These are phyloP conservation scores for Galeopsis tetrahit DNA, from an alignment of 257 asterid species.

Conservation along the genomic window DNA sequence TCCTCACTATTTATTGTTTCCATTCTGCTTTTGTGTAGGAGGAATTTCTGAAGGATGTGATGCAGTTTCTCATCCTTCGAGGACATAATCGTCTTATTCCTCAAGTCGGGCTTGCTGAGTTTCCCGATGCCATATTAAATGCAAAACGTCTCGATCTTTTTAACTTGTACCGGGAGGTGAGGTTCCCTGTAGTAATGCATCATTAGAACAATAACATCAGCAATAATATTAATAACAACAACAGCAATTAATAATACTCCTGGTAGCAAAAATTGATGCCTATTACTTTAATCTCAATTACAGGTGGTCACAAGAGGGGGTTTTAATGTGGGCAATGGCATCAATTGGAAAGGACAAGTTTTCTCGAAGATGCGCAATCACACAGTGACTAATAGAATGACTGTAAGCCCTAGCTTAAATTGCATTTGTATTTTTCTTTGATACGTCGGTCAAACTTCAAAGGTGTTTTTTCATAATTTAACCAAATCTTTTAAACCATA, in stretches of 20 bases:
- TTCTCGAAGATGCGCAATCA: slow-evolving; percentile 99
- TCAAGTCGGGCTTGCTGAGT: slow-evolving; percentile 96
- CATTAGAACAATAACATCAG: too few relatives aligned
- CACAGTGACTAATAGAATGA: slow-evolving; percentile 96
- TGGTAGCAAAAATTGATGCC: slow-evolving; percentile 18
- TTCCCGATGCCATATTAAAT: slow-evolving; percentile 98
- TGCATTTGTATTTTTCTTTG: neutral
- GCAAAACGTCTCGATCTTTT: slow-evolving; percentile 98
- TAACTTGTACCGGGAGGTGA: slow-evolving; percentile 97
- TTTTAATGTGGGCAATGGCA: slow-evolving; percentile 97
- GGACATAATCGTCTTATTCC: slow-evolving; percentile 99
- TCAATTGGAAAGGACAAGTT: slow-evolving; percentile 99
- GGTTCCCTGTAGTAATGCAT: slow-evolving; percentile 21
- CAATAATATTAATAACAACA: too few relatives aligned
- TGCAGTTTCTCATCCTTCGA: slow-evolving; percentile 94
- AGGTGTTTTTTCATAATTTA: neutral
- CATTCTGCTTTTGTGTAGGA: slow-evolving; percentile 51
- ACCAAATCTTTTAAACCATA: neutral
- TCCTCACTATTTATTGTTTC: slow-evolving; percentile 21
- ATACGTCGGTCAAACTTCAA: too few relatives aligned
- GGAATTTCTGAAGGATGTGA: slow-evolving; percentile 92
- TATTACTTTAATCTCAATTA: slow-evolving; percentile 17
- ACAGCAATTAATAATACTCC: too few relatives aligned
- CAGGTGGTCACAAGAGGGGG: slow-evolving; percentile 99
- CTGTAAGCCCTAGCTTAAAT: slow-evolving; percentile 51